Evolutionary conservation across 306 rosid genomes (phyloP), one percentile per base, ranked within the genome.

Genomic region (Inga laurina): DNA sequence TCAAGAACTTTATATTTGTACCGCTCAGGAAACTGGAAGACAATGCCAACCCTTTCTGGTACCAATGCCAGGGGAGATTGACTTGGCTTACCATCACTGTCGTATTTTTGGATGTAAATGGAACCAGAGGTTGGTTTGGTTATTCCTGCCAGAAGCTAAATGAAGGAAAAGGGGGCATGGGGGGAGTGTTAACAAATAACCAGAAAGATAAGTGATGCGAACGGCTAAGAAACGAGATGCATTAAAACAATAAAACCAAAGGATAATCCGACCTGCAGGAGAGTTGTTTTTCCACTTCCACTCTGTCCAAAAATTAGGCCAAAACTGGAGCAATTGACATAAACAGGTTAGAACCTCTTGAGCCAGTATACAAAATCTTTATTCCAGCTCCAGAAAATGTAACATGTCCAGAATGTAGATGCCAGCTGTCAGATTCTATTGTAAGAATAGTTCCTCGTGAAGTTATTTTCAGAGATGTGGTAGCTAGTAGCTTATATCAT

Each of bases 11-110:
- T 24, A 79, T 71, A 64, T 62, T 32, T 10, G 24, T 93, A 95
- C 98, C 97, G 92, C 87, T 93, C 98, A n/a, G 97, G 97, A 88
- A 95, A 91, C 79, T 95, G 97, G 89, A 95, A 92, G 88, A 93
- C 98, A 72, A 92, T 92, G 68, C 98, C 98, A 79, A 95, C 98
- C 83, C 92, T 93, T 83, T 94, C 97, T 0, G 97, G 85, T 64
- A 85, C 64, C 85, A 95, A 79, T 41, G 90, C 86, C 84, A 88
- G 88, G 0, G 92, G 88, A 78, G 98, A 43, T 74, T 88, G 86
- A 54, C 72, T 81, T 49, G 93, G 97, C 72, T 68, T 84, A 52
- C 97, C 95, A 81, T 95, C 97, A 80, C 81, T 85, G 67, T 88
- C 92, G 65, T 91, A 93, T 64, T 86, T 90, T 89, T 92, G 97